Percentiles rank a stretch among this genome's conserved stretches.
Conservation (phyloP, 176 grass and related monocot species). For the Eleusine indica region DNA sequence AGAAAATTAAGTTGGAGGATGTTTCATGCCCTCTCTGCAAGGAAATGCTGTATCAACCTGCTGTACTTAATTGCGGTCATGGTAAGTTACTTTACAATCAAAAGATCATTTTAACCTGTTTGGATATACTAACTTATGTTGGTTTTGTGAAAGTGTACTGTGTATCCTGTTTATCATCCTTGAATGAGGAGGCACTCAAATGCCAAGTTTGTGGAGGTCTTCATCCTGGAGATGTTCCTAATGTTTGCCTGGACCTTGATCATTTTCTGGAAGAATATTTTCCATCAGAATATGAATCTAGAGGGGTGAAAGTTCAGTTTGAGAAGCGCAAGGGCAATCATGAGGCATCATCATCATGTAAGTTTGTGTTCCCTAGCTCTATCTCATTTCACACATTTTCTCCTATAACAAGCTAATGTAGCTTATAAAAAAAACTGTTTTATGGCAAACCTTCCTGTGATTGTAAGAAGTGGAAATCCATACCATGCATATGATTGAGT, state of each 20-base stretch:
- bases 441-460: neutral
- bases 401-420: conserved; percentile 17
- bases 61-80: conserved; percentile 97
- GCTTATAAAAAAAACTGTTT: neutral
- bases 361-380: conserved; percentile 35
- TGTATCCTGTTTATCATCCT: conserved; percentile 61
- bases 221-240: conserved; percentile 79
- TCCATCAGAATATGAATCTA: conserved; percentile 69
- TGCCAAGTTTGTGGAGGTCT: conserved; percentile 72
- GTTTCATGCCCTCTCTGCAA: conserved; percentile 70
- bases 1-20: conserved; percentile 65
- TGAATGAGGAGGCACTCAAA: conserved; percentile 53
- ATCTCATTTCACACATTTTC: conserved; percentile 1
- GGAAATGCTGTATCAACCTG: conserved; percentile 70
- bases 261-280: conserved; percentile 89
- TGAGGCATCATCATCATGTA: conserved; percentile 62
- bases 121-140: conserved; percentile 29
- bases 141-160: conserved; percentile 72
- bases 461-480: neutral
- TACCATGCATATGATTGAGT: conserved; percentile 6
- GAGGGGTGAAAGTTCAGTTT: conserved; percentile 46
- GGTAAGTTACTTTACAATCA: conserved; percentile 61
- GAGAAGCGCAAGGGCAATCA: conserved; percentile 40
- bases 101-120: conserved; percentile 18
- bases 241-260: conserved; percentile 83